These are phyloP conservation scores for Magnolia kwangsiensis DNA, from an alignment of 164 flowering plant species.

Conservation along the genomic window DNA sequence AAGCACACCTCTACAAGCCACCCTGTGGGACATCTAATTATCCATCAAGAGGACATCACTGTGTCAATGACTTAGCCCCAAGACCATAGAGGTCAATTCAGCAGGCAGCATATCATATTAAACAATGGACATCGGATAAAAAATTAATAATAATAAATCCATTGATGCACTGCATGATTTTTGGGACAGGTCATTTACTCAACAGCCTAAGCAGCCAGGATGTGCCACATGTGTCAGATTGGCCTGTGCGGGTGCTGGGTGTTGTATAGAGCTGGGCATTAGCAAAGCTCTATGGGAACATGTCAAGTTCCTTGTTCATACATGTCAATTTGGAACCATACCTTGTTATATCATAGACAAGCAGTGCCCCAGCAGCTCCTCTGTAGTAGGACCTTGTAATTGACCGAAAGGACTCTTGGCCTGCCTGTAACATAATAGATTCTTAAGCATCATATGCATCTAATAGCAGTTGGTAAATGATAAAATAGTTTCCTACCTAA, in stretches of 20 bases:
- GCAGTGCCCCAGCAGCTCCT: slow-evolving; percentile 14
- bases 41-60: background rate
- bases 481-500: background rate
- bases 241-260: background rate
- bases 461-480: background rate
- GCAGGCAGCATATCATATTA: background rate
- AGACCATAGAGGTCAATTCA: background rate
- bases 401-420: slow-evolving; percentile 13
- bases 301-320: background rate
- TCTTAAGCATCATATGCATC: background rate
- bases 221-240: background rate
- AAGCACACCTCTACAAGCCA: background rate
- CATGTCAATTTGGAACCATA: background rate
- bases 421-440: slow-evolving; percentile 5
- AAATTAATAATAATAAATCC: too few species aligned
- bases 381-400: slow-evolving; percentile 15
- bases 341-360: slow-evolving; percentile 9
- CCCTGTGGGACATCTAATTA: background rate
- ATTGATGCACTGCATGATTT: background rate
- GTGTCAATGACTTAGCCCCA: background rate
- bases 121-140: background rate
- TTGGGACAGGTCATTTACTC: background rate
- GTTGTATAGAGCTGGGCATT: background rate
- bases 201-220: background rate
- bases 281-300: background rate